These are phyloP conservation scores for Epichloe sibirici DNA, from an alignment of 2,329 filamentous ascomycete genomes.

Conservation along the genomic window DNA sequence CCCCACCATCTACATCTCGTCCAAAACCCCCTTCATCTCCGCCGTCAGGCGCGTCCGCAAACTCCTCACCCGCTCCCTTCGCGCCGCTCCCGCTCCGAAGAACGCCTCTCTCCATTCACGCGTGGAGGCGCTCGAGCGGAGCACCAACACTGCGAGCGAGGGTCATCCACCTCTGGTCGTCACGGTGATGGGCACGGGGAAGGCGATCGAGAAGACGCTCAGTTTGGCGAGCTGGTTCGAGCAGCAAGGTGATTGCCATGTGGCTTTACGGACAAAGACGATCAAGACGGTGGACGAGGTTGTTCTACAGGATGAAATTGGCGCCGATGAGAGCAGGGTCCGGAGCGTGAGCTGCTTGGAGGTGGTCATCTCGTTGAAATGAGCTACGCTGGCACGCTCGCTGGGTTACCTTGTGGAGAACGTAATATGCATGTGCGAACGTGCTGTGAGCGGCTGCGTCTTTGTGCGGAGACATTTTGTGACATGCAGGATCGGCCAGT, in stretches of 20 bases:
- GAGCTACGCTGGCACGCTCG: slow-evolving; percentile 9
- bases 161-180: slow-evolving; percentile 24
- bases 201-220: slow-evolving; percentile 52
- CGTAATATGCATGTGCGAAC: background rate
- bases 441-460: background rate
- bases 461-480: background rate
- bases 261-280: slow-evolving; percentile 49
- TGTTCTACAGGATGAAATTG: slow-evolving; percentile 27
- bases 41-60: slow-evolving; percentile 53
- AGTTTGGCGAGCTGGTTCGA: slow-evolving; percentile 54
- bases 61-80: slow-evolving; percentile 43
- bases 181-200: slow-evolving; percentile 51
- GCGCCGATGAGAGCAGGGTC: slow-evolving; percentile 27
- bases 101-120: slow-evolving; percentile 33
- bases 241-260: slow-evolving; percentile 43
- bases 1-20: slow-evolving; percentile 50
- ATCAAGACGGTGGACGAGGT: slow-evolving; percentile 58
- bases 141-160: slow-evolving; percentile 14
- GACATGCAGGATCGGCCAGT: background rate
- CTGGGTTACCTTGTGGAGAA: too few species aligned
- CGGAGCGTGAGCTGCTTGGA: slow-evolving; percentile 41
- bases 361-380: slow-evolving; percentile 34
- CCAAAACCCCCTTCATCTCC: slow-evolving; percentile 57
- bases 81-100: slow-evolving; percentile 33
- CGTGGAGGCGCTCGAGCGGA: slow-evolving; percentile 29